A percentile compares a stretch with the other conserved stretches of the same genome.
Evolutionary conservation across 2,329 filamentous ascomycete species (phyloP).

Genomic region (Didymosphaeria variabile): DNA sequence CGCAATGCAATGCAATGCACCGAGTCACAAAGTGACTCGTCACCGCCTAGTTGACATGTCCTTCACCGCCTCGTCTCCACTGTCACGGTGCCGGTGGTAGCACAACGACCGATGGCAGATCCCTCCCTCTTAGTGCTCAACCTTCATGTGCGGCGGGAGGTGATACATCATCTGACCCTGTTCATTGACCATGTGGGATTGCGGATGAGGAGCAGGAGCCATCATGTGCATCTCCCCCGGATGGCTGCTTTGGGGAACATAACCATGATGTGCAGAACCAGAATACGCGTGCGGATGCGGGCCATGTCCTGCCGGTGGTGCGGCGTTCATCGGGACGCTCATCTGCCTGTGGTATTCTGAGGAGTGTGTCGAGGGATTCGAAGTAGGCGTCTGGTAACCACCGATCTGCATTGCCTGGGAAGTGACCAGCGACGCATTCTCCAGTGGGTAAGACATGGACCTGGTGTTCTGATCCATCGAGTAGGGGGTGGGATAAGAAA

Average conservation of each 20-base stretch:
- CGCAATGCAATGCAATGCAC: conserved; percentile 6
- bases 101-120: not conserved
- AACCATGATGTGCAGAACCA: conserved; percentile 39
- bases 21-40: conserved; percentile 5
- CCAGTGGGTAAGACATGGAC: conserved; percentile 52
- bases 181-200: conserved; percentile 50
- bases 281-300: conserved; percentile 42
- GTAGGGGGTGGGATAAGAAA: conserved; percentile 49
- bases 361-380: conserved; percentile 47
- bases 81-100: not conserved
- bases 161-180: conserved; percentile 54
- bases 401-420: conserved; percentile 50
- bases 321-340: conserved; percentile 45
- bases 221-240: conserved; percentile 50
- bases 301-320: conserved; percentile 34
- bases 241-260: conserved; percentile 47
- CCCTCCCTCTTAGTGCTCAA: conserved; percentile 43
- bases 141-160: conserved; percentile 52
- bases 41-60: conserved; percentile 3
- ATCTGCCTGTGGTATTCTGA: conserved; percentile 51
- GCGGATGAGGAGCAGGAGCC: conserved; percentile 43
- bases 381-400: conserved; percentile 49
- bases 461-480: conserved; percentile 49
- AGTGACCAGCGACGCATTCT: conserved; percentile 47
- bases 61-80: conserved; percentile 17